Percentiles rank a stretch among this genome's conserved stretches.
Conservation (phyloP, 495 filamentous ascomycete species). For the Xanthoparmelia taractica region DNA sequence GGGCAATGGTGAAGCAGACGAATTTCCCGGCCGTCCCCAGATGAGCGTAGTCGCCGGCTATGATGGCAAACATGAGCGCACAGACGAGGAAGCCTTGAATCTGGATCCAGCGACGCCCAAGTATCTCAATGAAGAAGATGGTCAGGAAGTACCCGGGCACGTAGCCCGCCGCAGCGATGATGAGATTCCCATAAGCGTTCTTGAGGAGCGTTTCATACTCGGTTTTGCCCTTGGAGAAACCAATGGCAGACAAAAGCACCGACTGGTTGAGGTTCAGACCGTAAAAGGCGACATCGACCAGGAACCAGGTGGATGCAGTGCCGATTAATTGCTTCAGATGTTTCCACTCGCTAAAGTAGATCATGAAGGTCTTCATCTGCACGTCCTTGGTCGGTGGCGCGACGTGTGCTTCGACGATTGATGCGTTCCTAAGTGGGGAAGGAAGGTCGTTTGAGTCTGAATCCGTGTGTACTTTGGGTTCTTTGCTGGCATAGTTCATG, state of each 20-base stretch:
- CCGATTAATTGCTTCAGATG: conserved; percentile 64
- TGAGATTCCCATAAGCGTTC: conserved; percentile 65
- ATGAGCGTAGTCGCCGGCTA: conserved; percentile 63
- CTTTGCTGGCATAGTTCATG: conserved; percentile 56
- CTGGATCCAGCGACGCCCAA: conserved; percentile 77
- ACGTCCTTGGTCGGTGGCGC: conserved; percentile 53
- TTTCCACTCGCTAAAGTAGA: conserved; percentile 58
- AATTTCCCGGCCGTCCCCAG: conserved; percentile 38
- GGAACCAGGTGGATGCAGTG: conserved; percentile 73
- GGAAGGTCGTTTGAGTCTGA: neutral
- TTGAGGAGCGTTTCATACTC: conserved; percentile 61
- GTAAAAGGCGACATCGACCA: conserved; percentile 59
- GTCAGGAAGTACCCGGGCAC: conserved; percentile 75
- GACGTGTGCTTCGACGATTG: conserved; percentile 37
- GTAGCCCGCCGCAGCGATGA: conserved; percentile 65
- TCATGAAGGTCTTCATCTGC: conserved; percentile 56
- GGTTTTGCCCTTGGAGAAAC: conserved; percentile 49
- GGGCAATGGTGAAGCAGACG: conserved; percentile 69
- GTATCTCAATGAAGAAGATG: conserved; percentile 57
- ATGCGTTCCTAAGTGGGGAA: conserved; percentile 50
- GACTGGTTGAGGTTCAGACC: conserved; percentile 73
- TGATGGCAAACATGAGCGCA: conserved; percentile 66
- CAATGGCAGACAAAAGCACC: conserved; percentile 58
- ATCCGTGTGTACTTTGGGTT: neutral
- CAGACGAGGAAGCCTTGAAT: conserved; percentile 66